Evolutionary conservation across 2,329 filamentous ascomycete genomes (phyloP).

Genomic region (Aspergillus tubingensis): DNA sequence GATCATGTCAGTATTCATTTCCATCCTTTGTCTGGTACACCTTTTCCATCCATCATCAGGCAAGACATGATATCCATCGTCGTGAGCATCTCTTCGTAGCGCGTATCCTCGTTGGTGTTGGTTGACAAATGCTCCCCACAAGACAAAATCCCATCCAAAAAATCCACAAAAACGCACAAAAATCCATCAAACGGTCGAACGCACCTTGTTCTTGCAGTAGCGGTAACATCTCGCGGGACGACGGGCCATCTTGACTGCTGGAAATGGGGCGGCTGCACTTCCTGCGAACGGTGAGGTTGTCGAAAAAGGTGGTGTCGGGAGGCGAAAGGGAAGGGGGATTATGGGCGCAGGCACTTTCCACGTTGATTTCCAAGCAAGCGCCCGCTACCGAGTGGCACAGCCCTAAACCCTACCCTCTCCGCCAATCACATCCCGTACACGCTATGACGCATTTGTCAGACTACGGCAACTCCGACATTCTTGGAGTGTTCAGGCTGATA

Average conservation of each 20-base stretch:
- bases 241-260: conserved; percentile 89
- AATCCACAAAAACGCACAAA: conserved; percentile 32
- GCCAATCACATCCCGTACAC: conserved; percentile 26
- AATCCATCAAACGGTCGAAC: conserved; percentile 36
- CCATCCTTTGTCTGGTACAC: not conserved
- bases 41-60: not conserved
- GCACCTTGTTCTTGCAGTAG: conserved; percentile 99
- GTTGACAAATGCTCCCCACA: conserved; percentile 28
- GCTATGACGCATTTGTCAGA: conserved; percentile 28
- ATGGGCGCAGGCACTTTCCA: conserved; percentile 30
- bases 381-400: conserved; percentile 44
- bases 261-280: conserved; percentile 51
- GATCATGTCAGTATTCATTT: conserved; percentile 24
- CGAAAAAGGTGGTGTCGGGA: conserved; percentile 39
- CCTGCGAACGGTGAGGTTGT: conserved; percentile 48
- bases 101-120: conserved; percentile 1
- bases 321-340: conserved; percentile 34
- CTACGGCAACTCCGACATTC: conserved; percentile 11
- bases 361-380: conserved; percentile 48
- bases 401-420: conserved; percentile 44
- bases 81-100: not conserved
- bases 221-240: conserved; percentile 99
- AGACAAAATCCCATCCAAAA: conserved; percentile 30
- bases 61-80: conserved; percentile 8
- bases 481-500: not conserved